Conservation (phyloP, 2,329 filamentous ascomycete genomes). For the Trichoderma polysporum region DNA sequence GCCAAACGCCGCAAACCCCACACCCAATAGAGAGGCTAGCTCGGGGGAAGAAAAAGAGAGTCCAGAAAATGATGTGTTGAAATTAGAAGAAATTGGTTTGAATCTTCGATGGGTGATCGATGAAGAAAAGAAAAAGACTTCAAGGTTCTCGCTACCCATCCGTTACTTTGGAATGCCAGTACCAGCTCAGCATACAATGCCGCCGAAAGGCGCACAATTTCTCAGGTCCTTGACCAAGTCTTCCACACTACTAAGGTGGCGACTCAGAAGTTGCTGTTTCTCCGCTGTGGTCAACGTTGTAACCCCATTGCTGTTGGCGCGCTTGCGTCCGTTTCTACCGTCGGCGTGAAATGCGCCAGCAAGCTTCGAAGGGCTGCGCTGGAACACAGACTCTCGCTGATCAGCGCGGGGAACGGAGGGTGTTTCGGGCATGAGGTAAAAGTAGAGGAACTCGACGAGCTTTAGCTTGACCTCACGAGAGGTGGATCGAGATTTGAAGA, state of each 20-base stretch:
- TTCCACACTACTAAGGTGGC: constrained; percentile 78
- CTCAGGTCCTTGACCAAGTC: constrained; percentile 81
- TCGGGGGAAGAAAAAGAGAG: not conserved
- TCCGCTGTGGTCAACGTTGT: constrained; percentile 69
- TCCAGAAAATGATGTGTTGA: not conserved
- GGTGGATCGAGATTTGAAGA: constrained; percentile 88
- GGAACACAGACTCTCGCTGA: constrained; percentile 49
- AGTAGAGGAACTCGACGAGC: constrained; percentile 96
- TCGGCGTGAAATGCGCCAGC: constrained; percentile 52
- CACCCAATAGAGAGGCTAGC: not conserved
- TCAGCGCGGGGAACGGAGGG: constrained; percentile 55
- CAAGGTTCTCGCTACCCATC: not conserved
- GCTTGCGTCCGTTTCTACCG: constrained; percentile 30
- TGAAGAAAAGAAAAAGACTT: not conserved
- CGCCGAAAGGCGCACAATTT: constrained; percentile 73
- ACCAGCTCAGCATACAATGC: constrained; percentile 47
- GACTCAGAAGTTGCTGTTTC: constrained; percentile 76
- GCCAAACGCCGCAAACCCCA: not conserved
- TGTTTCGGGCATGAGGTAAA: constrained; percentile 94
- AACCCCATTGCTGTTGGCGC: constrained; percentile 39
- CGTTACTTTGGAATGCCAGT: not conserved
- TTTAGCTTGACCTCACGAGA: constrained; percentile 89
- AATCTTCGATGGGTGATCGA: not conserved
- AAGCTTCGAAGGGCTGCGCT: constrained; percentile 69
- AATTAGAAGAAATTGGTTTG: not conserved